These are phyloP conservation scores for Miamiensis avidus DNA, from an alignment of 169 alveolate species.

Conservation along the genomic window DNA sequence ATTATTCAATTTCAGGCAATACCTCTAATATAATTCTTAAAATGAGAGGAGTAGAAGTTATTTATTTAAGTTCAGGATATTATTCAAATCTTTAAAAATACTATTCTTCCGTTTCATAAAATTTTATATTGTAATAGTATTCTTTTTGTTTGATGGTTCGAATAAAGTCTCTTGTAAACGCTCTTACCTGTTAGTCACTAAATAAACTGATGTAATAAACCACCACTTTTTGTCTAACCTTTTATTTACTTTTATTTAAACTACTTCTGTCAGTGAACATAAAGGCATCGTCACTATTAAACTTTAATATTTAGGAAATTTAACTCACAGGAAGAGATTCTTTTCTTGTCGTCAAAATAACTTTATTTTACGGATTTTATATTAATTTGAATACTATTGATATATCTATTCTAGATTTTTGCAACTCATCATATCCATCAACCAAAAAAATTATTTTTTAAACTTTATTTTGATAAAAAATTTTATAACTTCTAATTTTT, in stretches of 20 bases:
- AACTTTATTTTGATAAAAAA: not conserved
- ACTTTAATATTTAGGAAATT: not conserved
- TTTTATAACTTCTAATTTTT: too few relatives aligned
- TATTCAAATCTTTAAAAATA: not conserved
- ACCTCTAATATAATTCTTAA: not conserved
- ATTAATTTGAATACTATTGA: not conserved
- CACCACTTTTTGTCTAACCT: not conserved
- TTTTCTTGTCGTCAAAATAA: not conserved
- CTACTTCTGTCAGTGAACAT: not conserved
- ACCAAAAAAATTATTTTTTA: not conserved
- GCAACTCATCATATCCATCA: not conserved
- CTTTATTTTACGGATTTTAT: not conserved
- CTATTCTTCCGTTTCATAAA: not conserved
- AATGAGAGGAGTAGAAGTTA: not conserved
- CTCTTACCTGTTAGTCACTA: not conserved
- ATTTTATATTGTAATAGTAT: not conserved
- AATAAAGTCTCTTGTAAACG: not conserved
- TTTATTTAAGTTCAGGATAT: not conserved
- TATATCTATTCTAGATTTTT: not conserved
- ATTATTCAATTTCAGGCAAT: not conserved
- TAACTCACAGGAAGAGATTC: not conserved
- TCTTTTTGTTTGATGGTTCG: not conserved
- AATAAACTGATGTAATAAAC: not conserved
- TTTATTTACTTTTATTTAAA: not conserved
- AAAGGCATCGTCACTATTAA: not conserved